A percentile compares a stretch with the other conserved stretches of the same genome.
Conservation (phyloP, 306 rosid genomes). For the Trifolium pratense region DNA sequence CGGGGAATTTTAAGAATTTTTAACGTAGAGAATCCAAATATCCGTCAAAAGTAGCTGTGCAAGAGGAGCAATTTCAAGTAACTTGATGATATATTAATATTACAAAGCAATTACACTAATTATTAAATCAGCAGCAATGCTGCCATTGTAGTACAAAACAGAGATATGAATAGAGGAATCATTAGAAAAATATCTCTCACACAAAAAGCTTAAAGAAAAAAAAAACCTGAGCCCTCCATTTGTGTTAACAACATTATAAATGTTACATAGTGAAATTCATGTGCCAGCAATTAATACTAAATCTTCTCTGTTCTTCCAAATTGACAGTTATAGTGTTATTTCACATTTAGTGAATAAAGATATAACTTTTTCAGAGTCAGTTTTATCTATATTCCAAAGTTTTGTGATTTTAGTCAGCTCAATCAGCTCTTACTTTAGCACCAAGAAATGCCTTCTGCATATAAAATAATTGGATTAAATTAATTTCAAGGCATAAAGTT, state of each 20-base stretch:
- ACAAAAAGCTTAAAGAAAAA: conserved; percentile 18
- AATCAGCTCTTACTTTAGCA: conserved; percentile 39
- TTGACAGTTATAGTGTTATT: conserved; percentile 5
- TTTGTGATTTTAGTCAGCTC: conserved; percentile 28
- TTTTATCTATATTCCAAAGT: conserved; percentile 26
- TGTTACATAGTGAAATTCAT: neutral
- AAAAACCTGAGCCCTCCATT: conserved; percentile 10
- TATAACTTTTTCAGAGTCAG: conserved; percentile 25
- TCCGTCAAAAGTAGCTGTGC: too few species aligned
- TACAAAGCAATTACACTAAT: neutral
- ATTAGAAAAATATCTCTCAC: conserved; percentile 16
- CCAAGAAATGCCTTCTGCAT: conserved; percentile 53
- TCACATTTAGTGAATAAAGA: conserved; percentile 15
- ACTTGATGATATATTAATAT: neutral
- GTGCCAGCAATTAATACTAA: neutral
- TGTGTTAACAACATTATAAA: conserved; percentile 21
- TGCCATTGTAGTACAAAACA: conserved; percentile 26
- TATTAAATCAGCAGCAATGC: neutral
- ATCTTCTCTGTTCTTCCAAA: neutral
- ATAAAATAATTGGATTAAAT: neutral
- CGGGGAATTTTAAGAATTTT: too few species aligned
- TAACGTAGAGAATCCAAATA: too few species aligned
- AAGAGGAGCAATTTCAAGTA: too few species aligned
- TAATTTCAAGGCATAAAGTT: too few species aligned
- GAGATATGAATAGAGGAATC: neutral